Percentiles rank a stretch among this genome's conserved stretches.
Conservation (phyloP, 2,329 filamentous ascomycete genomes). For the Cryphonectria radicalis region DNA sequence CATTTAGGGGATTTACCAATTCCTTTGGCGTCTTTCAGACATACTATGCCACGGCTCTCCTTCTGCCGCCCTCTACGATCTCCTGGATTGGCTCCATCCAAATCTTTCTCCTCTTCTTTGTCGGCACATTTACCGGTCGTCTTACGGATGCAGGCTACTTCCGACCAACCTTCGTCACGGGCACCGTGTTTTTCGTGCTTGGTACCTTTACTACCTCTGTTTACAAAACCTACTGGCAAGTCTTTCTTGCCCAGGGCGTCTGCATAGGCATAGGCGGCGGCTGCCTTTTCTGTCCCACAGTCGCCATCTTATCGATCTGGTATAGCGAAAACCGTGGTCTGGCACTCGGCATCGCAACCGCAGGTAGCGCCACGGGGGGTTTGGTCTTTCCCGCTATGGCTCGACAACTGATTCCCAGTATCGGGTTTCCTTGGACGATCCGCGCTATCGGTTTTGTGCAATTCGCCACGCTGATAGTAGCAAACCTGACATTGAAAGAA, state of each 20-base stretch:
- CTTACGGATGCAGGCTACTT: not conserved
- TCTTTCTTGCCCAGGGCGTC: slow-evolving; percentile 50
- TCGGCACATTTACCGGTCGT: not conserved
- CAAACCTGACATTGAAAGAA: not conserved
- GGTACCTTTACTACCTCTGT: slow-evolving; percentile 28
- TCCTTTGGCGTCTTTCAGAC: not conserved
- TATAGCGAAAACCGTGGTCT: slow-evolving; percentile 38
- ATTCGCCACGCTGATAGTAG: slow-evolving; percentile 16
- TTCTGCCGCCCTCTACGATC: not conserved
- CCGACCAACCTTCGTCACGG: not conserved
- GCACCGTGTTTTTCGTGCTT: not conserved
- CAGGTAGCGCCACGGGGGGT: slow-evolving; percentile 40
- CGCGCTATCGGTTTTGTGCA: slow-evolving; percentile 65
- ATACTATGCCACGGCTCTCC: not conserved
- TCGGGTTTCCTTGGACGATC: slow-evolving; percentile 65
- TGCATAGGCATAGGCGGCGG: slow-evolving; percentile 51
- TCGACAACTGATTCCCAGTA: slow-evolving; percentile 55
- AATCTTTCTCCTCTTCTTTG: not conserved
- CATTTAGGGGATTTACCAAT: not conserved
- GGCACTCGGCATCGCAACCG: slow-evolving; percentile 41
- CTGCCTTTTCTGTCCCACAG: slow-evolving; percentile 44
- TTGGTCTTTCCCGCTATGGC: slow-evolving; percentile 45
- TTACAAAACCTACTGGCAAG: slow-evolving; percentile 47
- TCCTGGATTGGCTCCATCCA: not conserved
- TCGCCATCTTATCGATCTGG: slow-evolving; percentile 41